Evolutionary conservation across 129 eudicot genomes (phyloP), one percentile per base, ranked within the genome.

Genomic region (Flaveria brownii): DNA sequence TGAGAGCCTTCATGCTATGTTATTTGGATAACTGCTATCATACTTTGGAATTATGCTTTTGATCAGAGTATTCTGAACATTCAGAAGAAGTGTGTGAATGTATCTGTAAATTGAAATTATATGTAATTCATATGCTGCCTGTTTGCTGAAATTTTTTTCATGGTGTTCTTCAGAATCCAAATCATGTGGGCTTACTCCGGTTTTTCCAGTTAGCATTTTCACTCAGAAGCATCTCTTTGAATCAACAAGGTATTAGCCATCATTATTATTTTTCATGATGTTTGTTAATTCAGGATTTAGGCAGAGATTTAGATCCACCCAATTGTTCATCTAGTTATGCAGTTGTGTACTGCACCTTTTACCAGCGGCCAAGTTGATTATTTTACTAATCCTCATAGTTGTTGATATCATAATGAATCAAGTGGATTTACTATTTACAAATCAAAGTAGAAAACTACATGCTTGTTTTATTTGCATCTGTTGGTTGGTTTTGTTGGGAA

Each of bases 181-280:
- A 83, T 77, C 89, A 88, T 26, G 52, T 73, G 84, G 89, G 85
- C 52, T 86, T 91, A 57, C 87, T 84, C 42, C 88, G 85, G 75
- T 88, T 86, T 74, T 91, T 91, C 82, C 97, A 91, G 84, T 70
- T 91, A 77, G 97, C 93, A 20, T 91, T 91, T 75, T 88, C 97
- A 47, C 86, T 91, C 70, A 77, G 93, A 82, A 81, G 71, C 74
- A 75, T 84, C 72, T 73, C 93, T 11, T 68, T 91, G 70, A 89
- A 88, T 72, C 87, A 80, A 69, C 89, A 88, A 80, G 91, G 97
- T 88, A 80, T 76, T 23, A 61, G 17, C 72, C 16, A 18, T n/a
- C 80, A 15, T 47, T 56, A 6, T 56, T 54, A 56, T 9, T 18
- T 14, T 56, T 56, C 30, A 15, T 51, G 18, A 51, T 51, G 57